phyloP scores from a whole-genome alignment of 441 rosid species.

The Gossypium davidsonii region DNA sequence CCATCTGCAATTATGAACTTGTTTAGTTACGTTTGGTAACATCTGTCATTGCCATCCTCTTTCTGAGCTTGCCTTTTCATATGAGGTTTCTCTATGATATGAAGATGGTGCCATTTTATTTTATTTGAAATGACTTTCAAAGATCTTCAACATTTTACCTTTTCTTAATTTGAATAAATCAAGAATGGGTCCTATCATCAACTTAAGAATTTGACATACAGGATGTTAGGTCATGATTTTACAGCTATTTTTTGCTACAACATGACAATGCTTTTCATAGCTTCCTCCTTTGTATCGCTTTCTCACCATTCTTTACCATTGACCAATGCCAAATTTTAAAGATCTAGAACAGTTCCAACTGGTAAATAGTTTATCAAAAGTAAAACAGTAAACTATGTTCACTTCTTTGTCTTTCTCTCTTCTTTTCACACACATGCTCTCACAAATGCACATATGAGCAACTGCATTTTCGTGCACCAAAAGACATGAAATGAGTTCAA shows the following conservation, averaged over 20 bases:
- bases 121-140: constrained; percentile 4
- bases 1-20: not conserved
- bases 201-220: not conserved
- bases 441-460: not conserved
- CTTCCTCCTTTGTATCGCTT: not conserved
- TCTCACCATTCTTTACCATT: not conserved
- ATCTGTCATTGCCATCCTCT: not conserved
- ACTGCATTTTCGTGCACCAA: not conserved
- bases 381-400: not conserved
- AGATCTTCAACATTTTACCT: not conserved
- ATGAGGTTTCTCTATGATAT: not conserved
- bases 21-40: not conserved
- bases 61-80: not conserved
- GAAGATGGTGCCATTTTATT: not conserved
- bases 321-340: not conserved
- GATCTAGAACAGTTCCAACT: not conserved
- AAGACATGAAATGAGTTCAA: not conserved
- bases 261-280: not conserved
- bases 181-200: not conserved
- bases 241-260: not conserved
- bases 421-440: not conserved
- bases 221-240: constrained; percentile 1
- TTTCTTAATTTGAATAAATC: not conserved
- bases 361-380: not conserved
- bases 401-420: not conserved